Evolutionary conservation across 768 basidiomycete genomes (phyloP).

Genomic region (Boletus pseudo-olivaceus): DNA sequence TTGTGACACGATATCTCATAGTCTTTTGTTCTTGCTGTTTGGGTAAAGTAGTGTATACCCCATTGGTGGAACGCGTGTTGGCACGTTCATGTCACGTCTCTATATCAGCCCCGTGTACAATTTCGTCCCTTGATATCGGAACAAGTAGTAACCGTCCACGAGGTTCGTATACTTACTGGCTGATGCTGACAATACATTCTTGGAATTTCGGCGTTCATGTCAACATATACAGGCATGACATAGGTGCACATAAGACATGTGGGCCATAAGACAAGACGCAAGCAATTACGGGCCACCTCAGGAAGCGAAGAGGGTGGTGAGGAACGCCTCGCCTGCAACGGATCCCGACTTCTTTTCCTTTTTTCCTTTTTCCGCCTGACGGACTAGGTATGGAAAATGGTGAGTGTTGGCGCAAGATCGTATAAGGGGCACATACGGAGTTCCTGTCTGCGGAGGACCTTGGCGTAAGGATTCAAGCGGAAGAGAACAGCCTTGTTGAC

Average conservation of each 20-base stretch:
- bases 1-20: neutral
- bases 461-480: slow-evolving; percentile 98
- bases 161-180: neutral
- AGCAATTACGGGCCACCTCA: slow-evolving; percentile 39
- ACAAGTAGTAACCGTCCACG: neutral
- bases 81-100: neutral
- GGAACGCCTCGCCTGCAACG: slow-evolving; percentile 79
- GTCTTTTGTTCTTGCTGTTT: neutral
- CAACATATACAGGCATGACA: slow-evolving; percentile 8
- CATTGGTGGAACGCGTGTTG: neutral
- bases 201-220: neutral
- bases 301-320: slow-evolving; percentile 80
- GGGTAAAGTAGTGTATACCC: neutral
- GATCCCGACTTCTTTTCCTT: slow-evolving; percentile 61
- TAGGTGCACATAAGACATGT: slow-evolving; percentile 13
- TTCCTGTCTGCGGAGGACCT: slow-evolving; percentile 87
- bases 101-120: neutral
- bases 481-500: slow-evolving; percentile 91
- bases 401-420: neutral
- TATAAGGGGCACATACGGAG: slow-evolving; percentile 56
- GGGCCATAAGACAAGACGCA: slow-evolving; percentile 3
- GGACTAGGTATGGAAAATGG: slow-evolving; percentile 46
- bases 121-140: neutral
- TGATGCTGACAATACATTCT: neutral
- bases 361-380: slow-evolving; percentile 59